A percentile compares a stretch with the other conserved stretches of the same genome.
These are phyloP conservation scores for Tricholoma terreum DNA, from an alignment of 768 basidiomycete species.

Conservation along the genomic window DNA sequence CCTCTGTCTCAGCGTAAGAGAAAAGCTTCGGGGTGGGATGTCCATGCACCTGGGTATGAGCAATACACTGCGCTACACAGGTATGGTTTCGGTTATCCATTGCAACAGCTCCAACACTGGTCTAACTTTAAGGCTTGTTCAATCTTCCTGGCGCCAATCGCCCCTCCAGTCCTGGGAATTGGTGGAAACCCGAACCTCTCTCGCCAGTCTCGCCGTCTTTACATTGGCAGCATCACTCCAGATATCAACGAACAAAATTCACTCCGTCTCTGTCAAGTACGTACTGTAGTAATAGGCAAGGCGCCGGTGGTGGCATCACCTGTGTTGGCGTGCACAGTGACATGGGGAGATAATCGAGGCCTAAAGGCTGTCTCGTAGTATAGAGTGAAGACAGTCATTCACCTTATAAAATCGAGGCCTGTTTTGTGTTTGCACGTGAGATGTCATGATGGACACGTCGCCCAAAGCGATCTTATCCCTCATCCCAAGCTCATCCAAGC, in stretches of 20 bases:
- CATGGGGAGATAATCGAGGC: too few relatives aligned
- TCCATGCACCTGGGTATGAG: constrained; percentile 93
- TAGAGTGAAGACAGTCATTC: too few relatives aligned
- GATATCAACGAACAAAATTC: constrained; percentile 94
- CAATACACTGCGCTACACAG: constrained; percentile 93
- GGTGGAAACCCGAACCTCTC: constrained; percentile 86
- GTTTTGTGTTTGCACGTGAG: background rate
- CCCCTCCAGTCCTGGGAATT: constrained; percentile 76
- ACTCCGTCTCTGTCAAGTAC: too few relatives aligned
- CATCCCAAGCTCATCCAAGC: background rate
- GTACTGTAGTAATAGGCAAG: too few relatives aligned
- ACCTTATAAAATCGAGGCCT: too few relatives aligned
- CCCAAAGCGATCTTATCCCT: background rate
- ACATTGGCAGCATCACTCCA: constrained; percentile 95
- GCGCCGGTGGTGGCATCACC: too few relatives aligned
- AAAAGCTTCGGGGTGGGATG: constrained; percentile 94
- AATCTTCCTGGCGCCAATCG: constrained; percentile 94
- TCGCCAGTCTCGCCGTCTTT: constrained; percentile 92
- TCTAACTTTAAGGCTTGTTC: constrained; percentile 81
- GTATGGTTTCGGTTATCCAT: constrained; percentile 37
- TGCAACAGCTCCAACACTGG: constrained; percentile 6
- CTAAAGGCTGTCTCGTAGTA: too few relatives aligned
- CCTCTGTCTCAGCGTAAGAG: constrained; percentile 84
- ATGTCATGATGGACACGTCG: constrained; percentile 16
- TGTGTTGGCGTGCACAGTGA: too few relatives aligned